These are phyloP conservation scores for Quercus agrifolia DNA, from an alignment of 306 rosid species.

Conservation along the genomic window DNA sequence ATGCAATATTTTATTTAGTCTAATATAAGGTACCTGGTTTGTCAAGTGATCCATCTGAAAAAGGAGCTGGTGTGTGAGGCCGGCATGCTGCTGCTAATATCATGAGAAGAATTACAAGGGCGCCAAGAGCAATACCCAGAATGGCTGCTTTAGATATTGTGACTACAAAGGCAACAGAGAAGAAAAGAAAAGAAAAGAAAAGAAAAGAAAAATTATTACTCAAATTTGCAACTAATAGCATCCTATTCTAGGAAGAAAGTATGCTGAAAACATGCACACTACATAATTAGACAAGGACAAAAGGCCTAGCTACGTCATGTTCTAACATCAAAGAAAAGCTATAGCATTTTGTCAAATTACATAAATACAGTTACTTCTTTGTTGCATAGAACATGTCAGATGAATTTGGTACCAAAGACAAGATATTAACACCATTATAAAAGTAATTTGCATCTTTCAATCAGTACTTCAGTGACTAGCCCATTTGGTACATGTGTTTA, in stretches of 20 bases:
- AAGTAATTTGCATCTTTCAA: background rate
- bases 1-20: background rate
- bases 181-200: background rate
- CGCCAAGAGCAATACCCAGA: constrained; percentile 96
- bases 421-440: background rate
- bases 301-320: background rate
- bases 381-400: background rate
- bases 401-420: background rate
- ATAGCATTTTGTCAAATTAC: background rate
- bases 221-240: background rate
- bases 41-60: constrained; percentile 75
- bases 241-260: background rate
- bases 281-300: background rate
- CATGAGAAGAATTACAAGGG: constrained; percentile 87
- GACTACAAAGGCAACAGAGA: constrained; percentile 36
- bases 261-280: background rate
- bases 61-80: constrained; percentile 70
- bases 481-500: too few relatives aligned
- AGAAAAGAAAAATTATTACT: background rate
- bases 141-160: constrained; percentile 86
- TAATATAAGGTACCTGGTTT: constrained; percentile 62
- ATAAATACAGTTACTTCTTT: background rate
- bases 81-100: constrained; percentile 79
- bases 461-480: background rate
- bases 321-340: background rate